Conservation (phyloP, 306 rosid genomes). For the Malus fusca region DNA sequence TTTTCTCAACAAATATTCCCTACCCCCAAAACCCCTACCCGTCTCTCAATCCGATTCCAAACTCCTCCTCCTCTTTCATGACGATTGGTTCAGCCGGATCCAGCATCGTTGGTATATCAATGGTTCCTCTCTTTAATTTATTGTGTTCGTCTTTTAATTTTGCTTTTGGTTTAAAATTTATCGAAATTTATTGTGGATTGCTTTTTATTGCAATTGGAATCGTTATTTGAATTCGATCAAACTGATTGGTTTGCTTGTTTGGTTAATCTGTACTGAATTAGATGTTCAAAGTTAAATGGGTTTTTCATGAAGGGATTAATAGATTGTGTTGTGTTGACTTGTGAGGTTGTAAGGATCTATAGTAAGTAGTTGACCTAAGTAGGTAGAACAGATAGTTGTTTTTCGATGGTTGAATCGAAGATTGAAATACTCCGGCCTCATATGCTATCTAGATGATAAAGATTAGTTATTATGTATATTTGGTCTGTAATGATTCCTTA, state of each 20-base stretch:
- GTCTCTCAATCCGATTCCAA: background rate
- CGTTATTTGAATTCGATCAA: background rate
- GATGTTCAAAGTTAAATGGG: background rate
- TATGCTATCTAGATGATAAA: background rate
- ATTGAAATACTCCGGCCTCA: background rate
- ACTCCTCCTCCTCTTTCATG: background rate
- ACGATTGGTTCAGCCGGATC: conserved; percentile 17
- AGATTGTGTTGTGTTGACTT: background rate
- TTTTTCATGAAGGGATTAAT: background rate
- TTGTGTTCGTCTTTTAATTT: background rate
- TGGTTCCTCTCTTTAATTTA: background rate
- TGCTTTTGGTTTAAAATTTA: background rate
- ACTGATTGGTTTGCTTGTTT: background rate
- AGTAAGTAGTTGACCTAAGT: background rate
- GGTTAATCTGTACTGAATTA: background rate
- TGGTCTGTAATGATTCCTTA: background rate
- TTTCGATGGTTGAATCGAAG: background rate
- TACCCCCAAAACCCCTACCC: background rate
- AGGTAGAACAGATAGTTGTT: background rate
- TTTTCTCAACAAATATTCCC: background rate
- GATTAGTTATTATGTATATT: background rate
- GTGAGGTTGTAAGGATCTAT: background rate
- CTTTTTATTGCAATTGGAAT: background rate
- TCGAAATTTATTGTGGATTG: background rate
- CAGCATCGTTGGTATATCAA: conserved; percentile 3